Evolutionary conservation across 202 grass and related monocot genomes (phyloP).

Genomic region (Panicum virgatum): DNA sequence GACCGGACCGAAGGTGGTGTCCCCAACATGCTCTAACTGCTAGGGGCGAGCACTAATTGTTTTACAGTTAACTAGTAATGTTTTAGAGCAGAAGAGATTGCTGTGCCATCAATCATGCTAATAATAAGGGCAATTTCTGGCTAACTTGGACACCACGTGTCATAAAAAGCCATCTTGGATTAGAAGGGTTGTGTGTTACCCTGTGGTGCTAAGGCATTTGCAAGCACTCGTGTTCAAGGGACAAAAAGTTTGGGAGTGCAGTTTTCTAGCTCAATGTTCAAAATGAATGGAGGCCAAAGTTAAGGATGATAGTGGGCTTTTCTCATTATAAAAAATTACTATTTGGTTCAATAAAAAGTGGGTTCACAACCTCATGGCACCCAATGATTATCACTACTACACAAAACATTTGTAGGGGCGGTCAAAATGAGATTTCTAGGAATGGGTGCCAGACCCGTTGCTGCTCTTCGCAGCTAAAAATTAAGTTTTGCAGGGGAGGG

Average conservation of each 20-base stretch:
- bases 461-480: too few relatives aligned
- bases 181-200: neutral
- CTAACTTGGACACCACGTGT: neutral
- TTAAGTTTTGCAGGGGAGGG: too few relatives aligned
- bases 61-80: neutral
- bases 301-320: neutral
- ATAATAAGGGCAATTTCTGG: neutral
- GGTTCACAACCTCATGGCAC: neutral
- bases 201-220: neutral
- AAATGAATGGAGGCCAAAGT: neutral
- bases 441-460: too few relatives aligned
- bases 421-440: too few relatives aligned
- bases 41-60: neutral
- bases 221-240: neutral
- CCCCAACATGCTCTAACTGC: too few relatives aligned
- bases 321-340: neutral
- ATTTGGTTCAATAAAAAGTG: neutral
- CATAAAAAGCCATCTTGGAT: neutral
- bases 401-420: too few relatives aligned
- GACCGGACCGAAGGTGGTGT: too few relatives aligned
- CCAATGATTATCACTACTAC: conserved; percentile 18
- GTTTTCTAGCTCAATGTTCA: neutral
- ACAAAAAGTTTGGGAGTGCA: neutral
- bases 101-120: conserved; percentile 5
- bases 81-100: neutral